Conservation (phyloP, 108 stramenopile genomes). For the Licmophora abbreviata region DNA sequence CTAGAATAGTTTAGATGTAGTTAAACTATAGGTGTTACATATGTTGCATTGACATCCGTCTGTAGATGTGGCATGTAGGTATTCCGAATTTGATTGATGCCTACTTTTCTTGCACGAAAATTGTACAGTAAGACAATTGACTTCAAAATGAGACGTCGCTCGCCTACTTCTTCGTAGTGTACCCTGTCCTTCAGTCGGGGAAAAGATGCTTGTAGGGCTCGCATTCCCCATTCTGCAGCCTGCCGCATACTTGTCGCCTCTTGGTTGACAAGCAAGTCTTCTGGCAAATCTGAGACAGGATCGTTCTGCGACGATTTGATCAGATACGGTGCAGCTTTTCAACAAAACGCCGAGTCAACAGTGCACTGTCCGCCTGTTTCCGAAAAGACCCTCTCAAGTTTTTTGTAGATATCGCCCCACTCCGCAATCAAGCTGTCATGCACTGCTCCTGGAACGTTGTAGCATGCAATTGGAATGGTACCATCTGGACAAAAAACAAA, state of each 20-base stretch:
- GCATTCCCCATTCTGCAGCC: constrained; percentile 30
- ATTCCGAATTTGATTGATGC: constrained; percentile 26
- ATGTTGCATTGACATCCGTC: neutral
- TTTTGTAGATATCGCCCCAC: constrained; percentile 22
- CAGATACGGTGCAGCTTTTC: neutral
- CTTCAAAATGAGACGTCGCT: constrained; percentile 9
- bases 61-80: constrained; percentile 13
- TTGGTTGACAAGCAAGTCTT: constrained; percentile 2
- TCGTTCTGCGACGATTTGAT: constrained; percentile 2
- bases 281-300: neutral
- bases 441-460: constrained; percentile 19
- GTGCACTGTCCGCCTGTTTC: constrained; percentile 6
- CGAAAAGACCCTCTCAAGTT: constrained; percentile 14
- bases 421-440: constrained; percentile 23
- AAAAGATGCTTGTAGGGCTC: constrained; percentile 21
- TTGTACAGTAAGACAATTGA: constrained; percentile 17
- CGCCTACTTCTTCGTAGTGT: constrained; percentile 22
- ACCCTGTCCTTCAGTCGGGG: constrained; percentile 22
- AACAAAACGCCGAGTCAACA: constrained; percentile 23
- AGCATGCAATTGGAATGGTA: constrained; percentile 11
- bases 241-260: constrained; percentile 6
- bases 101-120: constrained; percentile 8
- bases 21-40: neutral
- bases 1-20: too few species aligned
- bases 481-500: constrained; percentile 30